These are phyloP conservation scores for Coemansia sp. DNA, from an alignment of 192 early-diverging fungal species.

Conservation along the genomic window DNA sequence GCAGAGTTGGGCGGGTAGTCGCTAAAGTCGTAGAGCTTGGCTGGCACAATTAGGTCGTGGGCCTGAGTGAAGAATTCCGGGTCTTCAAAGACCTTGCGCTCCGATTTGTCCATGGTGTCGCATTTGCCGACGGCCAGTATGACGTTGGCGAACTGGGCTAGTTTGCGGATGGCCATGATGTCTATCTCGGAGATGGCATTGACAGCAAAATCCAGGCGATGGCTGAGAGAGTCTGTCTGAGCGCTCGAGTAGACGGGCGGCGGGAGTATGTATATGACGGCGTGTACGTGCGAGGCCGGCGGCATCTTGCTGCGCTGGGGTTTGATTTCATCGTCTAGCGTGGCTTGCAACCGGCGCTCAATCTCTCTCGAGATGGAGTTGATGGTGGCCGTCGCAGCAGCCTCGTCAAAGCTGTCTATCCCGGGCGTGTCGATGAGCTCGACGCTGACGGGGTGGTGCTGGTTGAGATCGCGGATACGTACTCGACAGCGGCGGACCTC, in stretches of 20 bases:
- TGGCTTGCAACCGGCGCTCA: slow-evolving; percentile 27
- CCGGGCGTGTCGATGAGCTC: slow-evolving; percentile 53
- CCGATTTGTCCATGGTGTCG: slow-evolving; percentile 39
- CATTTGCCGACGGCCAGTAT: slow-evolving; percentile 44
- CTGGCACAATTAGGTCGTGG: slow-evolving; percentile 11
- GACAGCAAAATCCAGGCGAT: slow-evolving; percentile 20
- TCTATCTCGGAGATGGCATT: slow-evolving; percentile 29
- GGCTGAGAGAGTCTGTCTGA: slow-evolving; percentile 29
- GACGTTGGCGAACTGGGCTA: slow-evolving; percentile 34
- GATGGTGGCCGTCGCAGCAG: slow-evolving; percentile 9
- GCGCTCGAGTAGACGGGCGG: slow-evolving; percentile 38
- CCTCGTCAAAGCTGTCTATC: slow-evolving; percentile 25
- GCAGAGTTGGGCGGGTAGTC: slow-evolving; percentile 8
- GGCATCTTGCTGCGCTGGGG: slow-evolving; percentile 15
- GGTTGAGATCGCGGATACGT: slow-evolving; percentile 14
- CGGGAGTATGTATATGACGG: slow-evolving; percentile 36
- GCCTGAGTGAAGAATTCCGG: slow-evolving; percentile 17
- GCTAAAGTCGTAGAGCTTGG: slow-evolving; percentile 35
- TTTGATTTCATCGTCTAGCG: slow-evolving; percentile 36
- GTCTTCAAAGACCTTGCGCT: slow-evolving; percentile 25
- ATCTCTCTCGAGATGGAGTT: slow-evolving; percentile 32
- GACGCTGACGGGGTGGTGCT: slow-evolving; percentile 5
- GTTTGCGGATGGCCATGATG: slow-evolving; percentile 24
- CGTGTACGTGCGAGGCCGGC: slow-evolving; percentile 26
- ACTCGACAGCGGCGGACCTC: slow-evolving; percentile 23